Percentiles rank a stretch among this genome's conserved stretches.
phyloP scores from a whole-genome alignment of 805 yeast genomes.

The Starmerella apicola region DNA sequence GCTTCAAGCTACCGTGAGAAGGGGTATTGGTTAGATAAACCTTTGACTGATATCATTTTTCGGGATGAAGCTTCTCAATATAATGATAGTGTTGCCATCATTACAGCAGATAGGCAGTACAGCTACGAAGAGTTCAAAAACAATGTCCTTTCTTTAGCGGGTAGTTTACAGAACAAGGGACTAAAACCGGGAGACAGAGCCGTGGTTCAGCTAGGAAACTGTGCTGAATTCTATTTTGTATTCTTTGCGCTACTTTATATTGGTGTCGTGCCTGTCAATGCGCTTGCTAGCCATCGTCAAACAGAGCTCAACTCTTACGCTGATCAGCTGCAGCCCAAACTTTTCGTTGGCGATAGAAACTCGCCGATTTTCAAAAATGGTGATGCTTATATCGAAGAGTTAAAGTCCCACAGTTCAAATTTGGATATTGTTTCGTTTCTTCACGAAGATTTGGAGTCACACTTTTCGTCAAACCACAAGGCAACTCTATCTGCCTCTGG shows the following conservation, averaged over 20 bases:
- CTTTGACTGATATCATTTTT: slow-evolving; percentile 7
- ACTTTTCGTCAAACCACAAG: too few species aligned
- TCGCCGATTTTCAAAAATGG: slow-evolving; percentile 8
- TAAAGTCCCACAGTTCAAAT: slow-evolving; percentile 1
- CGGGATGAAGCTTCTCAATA: background rate
- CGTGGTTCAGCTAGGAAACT: slow-evolving; percentile 12
- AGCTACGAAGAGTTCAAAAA: slow-evolving; percentile 6
- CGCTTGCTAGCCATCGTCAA: slow-evolving; percentile 13
- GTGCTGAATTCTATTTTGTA: slow-evolving; percentile 11
- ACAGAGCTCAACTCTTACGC: slow-evolving; percentile 12
- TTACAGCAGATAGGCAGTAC: slow-evolving; percentile 4
- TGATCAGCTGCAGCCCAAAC: slow-evolving; percentile 9
- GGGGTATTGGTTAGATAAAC: slow-evolving; percentile 13
- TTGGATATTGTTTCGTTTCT: slow-evolving; percentile 1
- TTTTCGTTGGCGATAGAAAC: slow-evolving; percentile 12
- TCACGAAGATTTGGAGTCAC: background rate
- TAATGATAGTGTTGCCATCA: slow-evolving; percentile 4
- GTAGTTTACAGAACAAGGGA: slow-evolving; percentile 3
- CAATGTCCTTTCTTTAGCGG: slow-evolving; percentile 1
- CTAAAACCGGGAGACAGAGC: slow-evolving; percentile 11
- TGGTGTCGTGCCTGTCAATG: slow-evolving; percentile 13
- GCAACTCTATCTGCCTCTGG: background rate
- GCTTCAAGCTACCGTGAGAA: slow-evolving; percentile 6
- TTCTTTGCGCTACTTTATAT: slow-evolving; percentile 9
- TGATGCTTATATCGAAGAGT: slow-evolving; percentile 5